These are phyloP conservation scores for Pythium brachiatum DNA, from an alignment of 352 stramenopile genomes.

Conservation along the genomic window DNA sequence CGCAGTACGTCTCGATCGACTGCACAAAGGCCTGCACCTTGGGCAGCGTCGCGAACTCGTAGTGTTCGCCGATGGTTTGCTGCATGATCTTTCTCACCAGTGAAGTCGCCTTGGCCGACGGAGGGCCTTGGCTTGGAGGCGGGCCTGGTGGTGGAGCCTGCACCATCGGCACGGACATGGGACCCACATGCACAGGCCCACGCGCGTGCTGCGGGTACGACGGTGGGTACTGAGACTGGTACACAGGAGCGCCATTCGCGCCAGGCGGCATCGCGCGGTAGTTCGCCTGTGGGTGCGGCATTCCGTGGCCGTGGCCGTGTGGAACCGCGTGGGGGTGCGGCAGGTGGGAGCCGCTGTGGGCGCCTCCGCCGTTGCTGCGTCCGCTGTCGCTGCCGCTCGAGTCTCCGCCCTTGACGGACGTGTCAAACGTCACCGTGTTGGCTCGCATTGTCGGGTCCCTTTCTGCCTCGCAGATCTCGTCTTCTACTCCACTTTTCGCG, in stretches of 20 bases:
- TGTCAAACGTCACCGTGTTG: slow-evolving; percentile 69
- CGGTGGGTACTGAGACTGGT: slow-evolving; percentile 3
- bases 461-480: neutral
- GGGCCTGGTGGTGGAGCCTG: neutral
- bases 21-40: slow-evolving; percentile 75
- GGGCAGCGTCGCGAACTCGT: slow-evolving; percentile 61
- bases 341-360: neutral
- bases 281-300: neutral
- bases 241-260: neutral
- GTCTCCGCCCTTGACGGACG: slow-evolving; percentile 45
- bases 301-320: neutral
- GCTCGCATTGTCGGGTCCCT: slow-evolving; percentile 5
- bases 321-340: neutral
- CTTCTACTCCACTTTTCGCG: neutral
- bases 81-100: slow-evolving; percentile 74
- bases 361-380: slow-evolving; percentile 23
- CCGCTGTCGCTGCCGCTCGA: slow-evolving; percentile 47
- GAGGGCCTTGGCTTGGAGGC: neutral
- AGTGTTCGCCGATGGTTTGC: slow-evolving; percentile 75
- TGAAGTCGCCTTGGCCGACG: slow-evolving; percentile 30
- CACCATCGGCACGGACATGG: neutral
- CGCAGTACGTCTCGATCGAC: slow-evolving; percentile 72
- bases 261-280: neutral
- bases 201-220: neutral
- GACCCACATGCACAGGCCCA: neutral